A percentile compares a stretch with the other conserved stretches of the same genome.
phyloP scores from a whole-genome alignment of 2,329 filamentous ascomycete species.

The Sporothrix luriei region DNA sequence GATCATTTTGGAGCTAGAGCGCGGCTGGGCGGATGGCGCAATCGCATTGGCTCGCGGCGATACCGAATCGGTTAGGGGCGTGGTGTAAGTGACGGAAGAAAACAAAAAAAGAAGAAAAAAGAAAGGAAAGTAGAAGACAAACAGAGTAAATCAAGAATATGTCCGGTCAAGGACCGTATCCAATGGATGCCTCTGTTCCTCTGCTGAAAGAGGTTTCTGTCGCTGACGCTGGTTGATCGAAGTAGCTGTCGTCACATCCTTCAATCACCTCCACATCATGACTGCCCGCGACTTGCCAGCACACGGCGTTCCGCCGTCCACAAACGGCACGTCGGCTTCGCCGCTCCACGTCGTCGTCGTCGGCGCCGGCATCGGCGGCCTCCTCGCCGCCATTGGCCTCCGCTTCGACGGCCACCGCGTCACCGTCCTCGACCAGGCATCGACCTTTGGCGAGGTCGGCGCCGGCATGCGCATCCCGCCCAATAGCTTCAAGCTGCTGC shows the following conservation, averaged over 20 bases:
- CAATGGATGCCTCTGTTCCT: no score
- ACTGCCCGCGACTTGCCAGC: neutral
- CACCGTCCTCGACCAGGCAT: slow-evolving; percentile 32
- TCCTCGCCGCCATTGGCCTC: slow-evolving; percentile 29
- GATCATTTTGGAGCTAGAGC: neutral
- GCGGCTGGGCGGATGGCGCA: slow-evolving; percentile 6
- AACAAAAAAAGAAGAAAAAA: neutral
- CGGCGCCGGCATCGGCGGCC: slow-evolving; percentile 35
- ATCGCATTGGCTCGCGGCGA: slow-evolving; percentile 10
- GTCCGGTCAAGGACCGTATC: no score
- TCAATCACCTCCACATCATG: neutral
- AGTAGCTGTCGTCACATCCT: neutral
- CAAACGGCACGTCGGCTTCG: neutral
- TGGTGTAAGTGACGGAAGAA: neutral
- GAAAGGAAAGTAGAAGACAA: neutral
- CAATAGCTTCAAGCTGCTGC: slow-evolving; percentile 41
- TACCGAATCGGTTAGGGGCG: neutral
- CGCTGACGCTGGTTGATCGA: neutral
- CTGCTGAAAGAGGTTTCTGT: no score
- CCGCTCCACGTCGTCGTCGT: slow-evolving; percentile 33
- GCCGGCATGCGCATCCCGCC: slow-evolving; percentile 39
- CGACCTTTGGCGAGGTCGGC: slow-evolving; percentile 33
- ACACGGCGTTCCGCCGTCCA: neutral
- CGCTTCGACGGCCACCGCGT: slow-evolving; percentile 31
- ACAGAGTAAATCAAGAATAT: no score